A percentile compares a stretch with the other conserved stretches of the same genome.
phyloP scores from a whole-genome alignment of 257 asterid species.

The Paraleonurus japonicus region DNA sequence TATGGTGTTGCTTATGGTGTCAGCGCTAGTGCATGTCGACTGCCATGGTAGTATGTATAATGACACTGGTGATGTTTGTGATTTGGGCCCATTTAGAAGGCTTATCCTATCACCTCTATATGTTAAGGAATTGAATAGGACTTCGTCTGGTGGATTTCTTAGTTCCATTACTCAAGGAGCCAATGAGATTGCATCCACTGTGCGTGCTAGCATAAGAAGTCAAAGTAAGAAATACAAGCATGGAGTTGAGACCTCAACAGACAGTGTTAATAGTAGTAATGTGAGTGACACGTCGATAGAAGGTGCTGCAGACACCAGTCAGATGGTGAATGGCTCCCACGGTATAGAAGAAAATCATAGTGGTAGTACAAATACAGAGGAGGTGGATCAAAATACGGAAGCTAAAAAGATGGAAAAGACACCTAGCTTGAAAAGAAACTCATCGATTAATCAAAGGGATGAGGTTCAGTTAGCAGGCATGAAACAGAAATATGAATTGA shows the following conservation, averaged over 20 bases:
- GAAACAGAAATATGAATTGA: conserved; percentile 75
- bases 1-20: conserved; percentile 99
- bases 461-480: conserved; percentile 48
- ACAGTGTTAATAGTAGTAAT: conserved; percentile 47
- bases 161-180: conserved; percentile 97
- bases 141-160: conserved; percentile 71
- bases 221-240: conserved; percentile 77
- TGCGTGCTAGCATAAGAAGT: conserved; percentile 89
- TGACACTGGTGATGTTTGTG: conserved; percentile 91
- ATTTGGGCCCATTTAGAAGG: conserved; percentile 84
- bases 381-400: conserved; percentile 51
- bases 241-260: conserved; percentile 50
- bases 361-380: conserved; percentile 42
- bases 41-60: conserved; percentile 79
- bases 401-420: conserved; percentile 45
- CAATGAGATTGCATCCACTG: conserved; percentile 94
- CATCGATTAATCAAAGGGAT: conserved; percentile 64
- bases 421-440: conserved; percentile 62
- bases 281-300: conserved; percentile 58
- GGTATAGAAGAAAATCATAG: conserved; percentile 51
- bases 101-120: conserved; percentile 83
- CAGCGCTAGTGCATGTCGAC: conserved; percentile 96
- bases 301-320: conserved; percentile 40
- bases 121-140: conserved; percentile 59
- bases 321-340: conserved; percentile 46